Conservation (phyloP, 2,329 filamentous ascomycete genomes). For the Venturia effusa region DNA sequence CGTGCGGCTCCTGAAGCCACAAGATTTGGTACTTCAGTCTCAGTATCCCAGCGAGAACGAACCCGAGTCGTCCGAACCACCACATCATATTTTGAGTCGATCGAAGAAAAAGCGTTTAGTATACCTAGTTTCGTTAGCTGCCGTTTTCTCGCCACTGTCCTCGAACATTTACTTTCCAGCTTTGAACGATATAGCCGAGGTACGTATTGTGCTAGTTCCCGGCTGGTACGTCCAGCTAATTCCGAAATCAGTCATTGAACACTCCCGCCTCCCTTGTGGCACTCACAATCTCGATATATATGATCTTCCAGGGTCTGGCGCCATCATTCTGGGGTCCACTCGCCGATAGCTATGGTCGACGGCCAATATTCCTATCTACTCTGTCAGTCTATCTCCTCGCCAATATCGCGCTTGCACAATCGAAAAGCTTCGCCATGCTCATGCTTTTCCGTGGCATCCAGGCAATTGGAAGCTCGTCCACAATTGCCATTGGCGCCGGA, state of each 20-base stretch:
- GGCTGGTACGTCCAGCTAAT: not conserved
- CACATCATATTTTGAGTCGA: not conserved
- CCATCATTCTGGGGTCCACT: slow-evolving; percentile 14
- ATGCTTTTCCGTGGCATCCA: slow-evolving; percentile 17
- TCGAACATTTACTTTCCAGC: slow-evolving; percentile 43
- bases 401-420: slow-evolving; percentile 14
- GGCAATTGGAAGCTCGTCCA: slow-evolving; percentile 21
- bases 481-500: slow-evolving; percentile 21
- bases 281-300: slow-evolving; percentile 34
- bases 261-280: not conserved
- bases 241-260: not conserved
- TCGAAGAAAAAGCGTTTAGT: slow-evolving; percentile 3
- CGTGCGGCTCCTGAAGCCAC: not conserved
- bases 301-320: slow-evolving; percentile 21
- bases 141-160: slow-evolving; percentile 37
- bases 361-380: slow-evolving; percentile 14
- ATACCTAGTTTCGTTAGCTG: slow-evolving; percentile 3
- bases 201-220: slow-evolving; percentile 4
- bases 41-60: not conserved
- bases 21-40: not conserved
- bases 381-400: slow-evolving; percentile 15
- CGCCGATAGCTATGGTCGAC: slow-evolving; percentile 14
- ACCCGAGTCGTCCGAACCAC: not conserved
- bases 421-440: slow-evolving; percentile 12
- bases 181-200: slow-evolving; percentile 26